phyloP scores from a whole-genome alignment of 805 yeast species.

The Phaffomyces thermotolerans region DNA sequence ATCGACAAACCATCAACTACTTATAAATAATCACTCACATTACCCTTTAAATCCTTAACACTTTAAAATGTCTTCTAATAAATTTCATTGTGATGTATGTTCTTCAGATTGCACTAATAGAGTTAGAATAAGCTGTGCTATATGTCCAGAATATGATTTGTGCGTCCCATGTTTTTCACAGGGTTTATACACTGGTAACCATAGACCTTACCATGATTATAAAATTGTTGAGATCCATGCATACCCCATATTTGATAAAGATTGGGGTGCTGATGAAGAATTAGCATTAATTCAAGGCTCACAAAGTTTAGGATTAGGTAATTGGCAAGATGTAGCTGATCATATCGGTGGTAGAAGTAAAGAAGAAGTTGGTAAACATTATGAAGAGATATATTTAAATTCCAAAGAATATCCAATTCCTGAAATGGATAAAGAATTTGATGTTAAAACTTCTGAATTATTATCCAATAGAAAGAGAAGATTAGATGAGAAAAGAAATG shows the following conservation, averaged over 20 bases:
- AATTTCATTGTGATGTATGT: conserved; percentile 91
- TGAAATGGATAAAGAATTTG: conserved; percentile 65
- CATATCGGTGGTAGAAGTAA: conserved; percentile 88
- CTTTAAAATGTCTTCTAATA: conserved; percentile 17
- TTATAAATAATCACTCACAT: background rate
- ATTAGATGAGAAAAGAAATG: conserved; percentile 61
- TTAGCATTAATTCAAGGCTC: conserved; percentile 81
- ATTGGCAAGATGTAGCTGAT: conserved; percentile 98
- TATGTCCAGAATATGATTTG: conserved; percentile 88
- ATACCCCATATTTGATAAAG: conserved; percentile 81
- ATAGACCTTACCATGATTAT: conserved; percentile 92
- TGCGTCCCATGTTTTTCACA: conserved; percentile 95
- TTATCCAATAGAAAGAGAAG: conserved; percentile 59
- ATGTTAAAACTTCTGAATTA: conserved; percentile 61
- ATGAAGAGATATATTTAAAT: conserved; percentile 60
- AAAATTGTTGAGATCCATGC: conserved; percentile 89
- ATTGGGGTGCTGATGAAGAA: conserved; percentile 99
- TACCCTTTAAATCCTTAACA: background rate
- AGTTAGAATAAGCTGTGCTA: conserved; percentile 86
- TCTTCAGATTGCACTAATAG: conserved; percentile 93
- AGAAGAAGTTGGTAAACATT: conserved; percentile 87
- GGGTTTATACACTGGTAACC: conserved; percentile 74
- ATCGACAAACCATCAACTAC: background rate
- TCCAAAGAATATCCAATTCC: conserved; percentile 82
- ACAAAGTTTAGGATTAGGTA: conserved; percentile 86